Evolutionary conservation across 1,139 yeast genomes (phyloP).

Genomic region (Saccharomycopsis crataegensis): DNA sequence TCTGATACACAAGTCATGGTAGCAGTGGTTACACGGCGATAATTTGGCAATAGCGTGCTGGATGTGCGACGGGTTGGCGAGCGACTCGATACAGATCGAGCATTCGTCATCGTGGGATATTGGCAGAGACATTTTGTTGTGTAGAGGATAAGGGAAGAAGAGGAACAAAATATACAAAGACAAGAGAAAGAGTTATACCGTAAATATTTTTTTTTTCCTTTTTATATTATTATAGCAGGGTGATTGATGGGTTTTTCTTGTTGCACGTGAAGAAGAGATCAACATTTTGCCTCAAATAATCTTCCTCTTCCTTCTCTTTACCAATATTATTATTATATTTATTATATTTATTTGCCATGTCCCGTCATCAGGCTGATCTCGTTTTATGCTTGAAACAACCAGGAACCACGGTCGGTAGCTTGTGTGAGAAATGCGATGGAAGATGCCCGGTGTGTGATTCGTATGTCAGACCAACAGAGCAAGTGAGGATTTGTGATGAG

Average conservation of each 20-base stretch:
- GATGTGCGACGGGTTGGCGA: conserved; percentile 21
- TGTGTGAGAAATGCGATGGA: conserved; percentile 88
- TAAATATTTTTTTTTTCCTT: too few species aligned
- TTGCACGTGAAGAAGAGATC: too few species aligned
- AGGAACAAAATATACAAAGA: too few species aligned
- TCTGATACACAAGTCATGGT: conserved; percentile 40
- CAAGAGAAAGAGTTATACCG: too few species aligned
- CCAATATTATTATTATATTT: too few species aligned
- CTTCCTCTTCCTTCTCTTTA: too few species aligned
- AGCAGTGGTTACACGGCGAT: conserved; percentile 36
- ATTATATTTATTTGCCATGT: conserved; percentile 39
- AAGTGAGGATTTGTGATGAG: conserved; percentile 74
- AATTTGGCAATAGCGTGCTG: conserved; percentile 32
- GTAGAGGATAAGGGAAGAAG: neutral
- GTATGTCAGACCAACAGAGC: conserved; percentile 65
- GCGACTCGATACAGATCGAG: conserved; percentile 42
- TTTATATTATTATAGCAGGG: too few species aligned
- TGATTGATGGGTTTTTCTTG: too few species aligned
- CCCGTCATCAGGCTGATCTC: conserved; percentile 84
- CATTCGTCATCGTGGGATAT: conserved; percentile 30
- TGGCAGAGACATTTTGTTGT: neutral
- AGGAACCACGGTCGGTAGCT: conserved; percentile 59
- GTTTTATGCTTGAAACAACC: conserved; percentile 84
- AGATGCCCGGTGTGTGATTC: conserved; percentile 90
- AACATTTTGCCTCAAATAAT: too few species aligned